Evolutionary conservation across 2,329 filamentous ascomycete genomes (phyloP), one percentile per base, ranked within the genome.

Genomic region (Cryphonectria nitschkei): DNA sequence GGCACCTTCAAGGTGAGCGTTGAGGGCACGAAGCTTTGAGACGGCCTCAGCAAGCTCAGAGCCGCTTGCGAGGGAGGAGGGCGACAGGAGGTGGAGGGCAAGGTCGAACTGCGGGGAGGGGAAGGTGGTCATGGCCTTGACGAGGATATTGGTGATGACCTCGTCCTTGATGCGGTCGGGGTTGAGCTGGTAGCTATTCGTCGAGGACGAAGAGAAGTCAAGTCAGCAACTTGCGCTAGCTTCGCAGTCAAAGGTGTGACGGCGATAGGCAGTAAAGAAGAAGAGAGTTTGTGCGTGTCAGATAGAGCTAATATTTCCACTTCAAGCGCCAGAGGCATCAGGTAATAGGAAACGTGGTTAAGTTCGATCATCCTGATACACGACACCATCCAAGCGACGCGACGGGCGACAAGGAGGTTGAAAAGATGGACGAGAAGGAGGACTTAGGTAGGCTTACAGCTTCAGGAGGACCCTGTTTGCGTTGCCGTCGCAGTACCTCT

Each of bases 131-230:
- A 99, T 91, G 76, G 95, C 89, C 88, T 98, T 99, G 87, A 97
- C 95, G 81, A 99, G 94, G 85, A 98, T 93, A 88, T 98, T 98
- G 87, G 96, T 98, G 83, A 96, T 94, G 79, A 95, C 94, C 84
- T 99, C 96, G 80, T 97, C 93, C 86, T 96, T 95, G 80, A 95
- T 91, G 77, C 97, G 93, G 86, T 98, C 95, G 67, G 96, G 96
- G 89, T 99, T 99, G 86, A 99, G 97, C 86, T 99, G 97, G 88
- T 99, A 99, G 75, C 96, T 99, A 77, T 73, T 73, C 26, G 41
- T 58, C 14, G 52, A 56, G 26, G 34, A 26, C 22, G 22, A 19
- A 13, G 65, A 16, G n/a, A 43, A 3, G 34, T 62, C 58, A 62
- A 43, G 56, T 11, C 46, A 52, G 29, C 41, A 60, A 37, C 37